Conservation (phyloP, 108 stramenopile genomes). For the Cyclotella atomus region DNA sequence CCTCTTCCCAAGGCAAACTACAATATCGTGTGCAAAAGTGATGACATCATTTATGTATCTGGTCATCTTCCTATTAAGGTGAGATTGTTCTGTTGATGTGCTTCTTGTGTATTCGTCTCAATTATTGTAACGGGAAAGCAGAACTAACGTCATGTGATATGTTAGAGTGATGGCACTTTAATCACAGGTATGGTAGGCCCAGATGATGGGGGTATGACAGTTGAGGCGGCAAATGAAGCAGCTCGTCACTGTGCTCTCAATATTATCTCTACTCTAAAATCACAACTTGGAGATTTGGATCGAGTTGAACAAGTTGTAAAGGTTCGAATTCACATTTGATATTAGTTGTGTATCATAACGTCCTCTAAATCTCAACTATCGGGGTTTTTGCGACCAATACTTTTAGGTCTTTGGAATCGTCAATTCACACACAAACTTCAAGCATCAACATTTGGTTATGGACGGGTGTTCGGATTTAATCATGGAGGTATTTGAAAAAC, state of each 20-base stretch:
- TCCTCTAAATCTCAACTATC: not conserved
- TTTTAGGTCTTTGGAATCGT: conserved; percentile 87
- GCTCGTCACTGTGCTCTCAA: conserved; percentile 86
- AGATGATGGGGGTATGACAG: conserved; percentile 59
- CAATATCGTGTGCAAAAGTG: conserved; percentile 68
- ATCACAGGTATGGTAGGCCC: conserved; percentile 82
- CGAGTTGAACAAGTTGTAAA: conserved; percentile 83
- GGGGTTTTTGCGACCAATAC: not conserved
- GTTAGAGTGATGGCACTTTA: conserved; percentile 64
- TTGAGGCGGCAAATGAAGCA: conserved; percentile 88
- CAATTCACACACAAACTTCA: conserved; percentile 79
- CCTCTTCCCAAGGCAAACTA: conserved; percentile 88
- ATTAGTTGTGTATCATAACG: not conserved
- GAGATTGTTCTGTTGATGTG: too few relatives aligned
- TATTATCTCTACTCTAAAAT: conserved; percentile 83
- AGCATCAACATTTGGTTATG: conserved; percentile 86
- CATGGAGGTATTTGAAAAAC: conserved; percentile 83
- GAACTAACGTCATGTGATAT: not conserved
- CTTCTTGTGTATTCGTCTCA: too few relatives aligned
- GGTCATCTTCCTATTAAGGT: conserved; percentile 85
- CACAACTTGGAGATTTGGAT: conserved; percentile 84
- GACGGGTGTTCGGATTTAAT: conserved; percentile 86
- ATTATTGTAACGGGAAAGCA: too few relatives aligned
- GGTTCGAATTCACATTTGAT: conserved; percentile 44
- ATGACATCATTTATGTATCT: conserved; percentile 78